Evolutionary conservation across 768 basidiomycete genomes (phyloP), one percentile per base, ranked within the genome.

Genomic region (Gymnopilus dilepis): DNA sequence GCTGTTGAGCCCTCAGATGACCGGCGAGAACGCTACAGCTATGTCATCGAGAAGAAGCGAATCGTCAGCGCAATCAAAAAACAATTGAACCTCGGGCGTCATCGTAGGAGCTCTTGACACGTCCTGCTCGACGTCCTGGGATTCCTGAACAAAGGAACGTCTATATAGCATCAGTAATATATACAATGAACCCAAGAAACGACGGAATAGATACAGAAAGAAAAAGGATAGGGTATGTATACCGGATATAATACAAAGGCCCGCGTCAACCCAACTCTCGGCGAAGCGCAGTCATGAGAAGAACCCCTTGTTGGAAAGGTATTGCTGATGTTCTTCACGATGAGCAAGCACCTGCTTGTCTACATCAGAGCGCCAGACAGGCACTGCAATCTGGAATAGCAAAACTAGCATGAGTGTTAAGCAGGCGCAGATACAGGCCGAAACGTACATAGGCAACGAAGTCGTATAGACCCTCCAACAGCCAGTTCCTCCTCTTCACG

Each of bases 381-480:
- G 85, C 2, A 80, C 69, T 21, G 75, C 83, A 48, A 86, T 72
- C 86, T 87, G 58, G 6, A 72, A 55, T 9, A 17, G 33, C 59
- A 61, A 54, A n/a, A 60, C 56, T 41, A 60, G 55, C 40, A 28
- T 13, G 12, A 43, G 21, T 30, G 33, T 41, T 30, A 48, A 45
- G 59, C 43, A 64, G 54, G 21, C 22, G 56, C 15, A 48, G 22
- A 38, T 33, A 61, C 52, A 40, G 8, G 15, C 60, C 12, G 48
- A 4, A 22, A 76, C 84, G 40, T 57, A 86, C 85, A 70, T 71
- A 78, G 19, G 81, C 83, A 53, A 78, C 69, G 30, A 81, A 65
- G 58, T 84, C 83, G 41, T 75, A 80, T 0, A 82, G 15, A 0
- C 69, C 76, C 56, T 95, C 94, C 43, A 86, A 43, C n/a, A 92